These are phyloP conservation scores for Suhomyces kunorum DNA, from an alignment of 1,139 yeast genomes.

Conservation along the genomic window DNA sequence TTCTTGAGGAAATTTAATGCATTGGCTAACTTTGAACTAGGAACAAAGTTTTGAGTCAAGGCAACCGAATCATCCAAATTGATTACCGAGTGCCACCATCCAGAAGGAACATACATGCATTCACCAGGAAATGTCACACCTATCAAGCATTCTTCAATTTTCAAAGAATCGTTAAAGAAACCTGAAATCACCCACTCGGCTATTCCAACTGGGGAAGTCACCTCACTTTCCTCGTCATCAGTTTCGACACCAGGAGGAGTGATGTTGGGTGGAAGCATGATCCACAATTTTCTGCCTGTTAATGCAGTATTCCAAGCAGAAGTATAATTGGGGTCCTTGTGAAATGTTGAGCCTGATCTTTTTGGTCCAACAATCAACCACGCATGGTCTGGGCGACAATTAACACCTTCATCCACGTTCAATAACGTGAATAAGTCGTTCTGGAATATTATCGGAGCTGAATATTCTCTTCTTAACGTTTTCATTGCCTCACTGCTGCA, in stretches of 20 bases:
- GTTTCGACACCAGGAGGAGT: conserved; percentile 88
- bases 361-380: conserved; percentile 87
- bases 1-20: conserved; percentile 69
- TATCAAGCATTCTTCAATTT: conserved; percentile 54
- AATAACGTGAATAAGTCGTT: conserved; percentile 52
- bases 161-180: conserved; percentile 62
- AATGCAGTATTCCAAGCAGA: conserved; percentile 88
- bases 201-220: conserved; percentile 85
- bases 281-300: conserved; percentile 79
- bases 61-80: conserved; percentile 80
- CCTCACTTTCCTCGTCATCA: conserved; percentile 78
- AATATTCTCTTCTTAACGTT: conserved; percentile 54
- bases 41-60: conserved; percentile 85
- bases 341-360: conserved; percentile 85
- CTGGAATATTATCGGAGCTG: conserved; percentile 53
- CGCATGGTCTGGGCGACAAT: conserved; percentile 81
- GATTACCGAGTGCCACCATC: conserved; percentile 96
- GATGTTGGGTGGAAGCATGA: conserved; percentile 77
- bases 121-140: conserved; percentile 83
- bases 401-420: conserved; percentile 31
- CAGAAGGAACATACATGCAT: conserved; percentile 85
- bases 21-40: conserved; percentile 54
- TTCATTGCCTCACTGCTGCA: conserved; percentile 69
- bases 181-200: conserved; percentile 91
- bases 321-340: conserved; percentile 88